Conservation (phyloP, 495 filamentous ascomycete species). For the Neurospora sp. region DNA sequence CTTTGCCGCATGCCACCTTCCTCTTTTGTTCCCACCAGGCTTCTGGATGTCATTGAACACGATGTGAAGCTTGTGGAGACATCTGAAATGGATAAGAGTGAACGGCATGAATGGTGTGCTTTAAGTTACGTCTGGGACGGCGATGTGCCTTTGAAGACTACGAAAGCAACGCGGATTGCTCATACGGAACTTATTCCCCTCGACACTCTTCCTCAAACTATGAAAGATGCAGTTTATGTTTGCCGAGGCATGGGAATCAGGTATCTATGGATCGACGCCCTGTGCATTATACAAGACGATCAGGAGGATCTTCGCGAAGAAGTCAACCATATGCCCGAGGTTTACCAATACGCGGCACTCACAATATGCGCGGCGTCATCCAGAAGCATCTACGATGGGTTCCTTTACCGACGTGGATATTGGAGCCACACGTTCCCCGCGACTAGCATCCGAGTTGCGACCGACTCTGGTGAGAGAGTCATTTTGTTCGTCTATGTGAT, state of each 20-base stretch:
- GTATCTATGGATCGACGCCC: slow-evolving; percentile 1
- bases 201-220: neutral
- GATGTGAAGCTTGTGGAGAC: neutral
- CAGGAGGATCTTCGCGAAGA: neutral
- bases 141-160: neutral
- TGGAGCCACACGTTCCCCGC: too few species aligned
- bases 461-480: neutral
- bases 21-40: neutral
- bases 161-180: neutral
- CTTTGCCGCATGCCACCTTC: neutral
- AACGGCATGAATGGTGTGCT: neutral
- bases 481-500: neutral
- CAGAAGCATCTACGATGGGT: neutral
- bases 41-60: neutral
- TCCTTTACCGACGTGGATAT: neutral
- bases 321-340: neutral
- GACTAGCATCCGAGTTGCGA: too few species aligned
- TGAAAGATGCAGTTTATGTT: neutral
- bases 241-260: neutral
- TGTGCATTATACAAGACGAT: slow-evolving; percentile 1
- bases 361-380: neutral
- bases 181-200: neutral
- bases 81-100: neutral
- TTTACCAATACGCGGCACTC: neutral
- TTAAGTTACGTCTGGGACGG: slow-evolving; percentile 2